Percentiles rank a stretch among this genome's conserved stretches.
These are phyloP conservation scores for Phytophthora fragariae DNA, from an alignment of 352 stramenopile species.

Conservation along the genomic window DNA sequence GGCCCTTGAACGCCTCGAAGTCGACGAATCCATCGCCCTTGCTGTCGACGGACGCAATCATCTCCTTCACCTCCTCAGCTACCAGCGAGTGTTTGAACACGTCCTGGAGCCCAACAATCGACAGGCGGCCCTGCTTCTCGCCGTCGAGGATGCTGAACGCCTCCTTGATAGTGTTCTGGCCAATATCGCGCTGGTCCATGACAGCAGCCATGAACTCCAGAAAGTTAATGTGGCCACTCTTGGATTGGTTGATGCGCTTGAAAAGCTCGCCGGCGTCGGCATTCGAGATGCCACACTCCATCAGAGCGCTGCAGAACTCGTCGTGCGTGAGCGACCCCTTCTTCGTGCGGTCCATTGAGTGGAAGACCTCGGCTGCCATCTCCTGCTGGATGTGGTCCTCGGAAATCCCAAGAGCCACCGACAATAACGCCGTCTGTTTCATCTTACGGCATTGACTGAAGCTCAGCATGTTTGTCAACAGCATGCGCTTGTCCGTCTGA, in stretches of 20 bases:
- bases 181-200: slow-evolving; percentile 90
- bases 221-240: slow-evolving; percentile 92
- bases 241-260: slow-evolving; percentile 80
- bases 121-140: slow-evolving; percentile 92
- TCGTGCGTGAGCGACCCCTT: slow-evolving; percentile 90
- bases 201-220: slow-evolving; percentile 96
- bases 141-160: slow-evolving; percentile 91
- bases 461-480: slow-evolving; percentile 82
- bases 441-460: slow-evolving; percentile 81
- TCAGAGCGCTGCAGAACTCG: slow-evolving; percentile 93
- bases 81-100: slow-evolving; percentile 92
- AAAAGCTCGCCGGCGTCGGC: slow-evolving; percentile 87
- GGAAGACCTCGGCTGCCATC: slow-evolving; percentile 85
- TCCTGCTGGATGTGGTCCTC: slow-evolving; percentile 80
- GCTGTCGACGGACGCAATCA: slow-evolving; percentile 89
- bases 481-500: slow-evolving; percentile 63
- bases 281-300: slow-evolving; percentile 84
- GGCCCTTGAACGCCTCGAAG: slow-evolving; percentile 91
- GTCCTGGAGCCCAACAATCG: slow-evolving; percentile 88
- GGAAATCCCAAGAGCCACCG: slow-evolving; percentile 73
- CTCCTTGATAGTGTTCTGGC: slow-evolving; percentile 93
- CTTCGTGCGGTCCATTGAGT: slow-evolving; percentile 88
- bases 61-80: slow-evolving; percentile 88
- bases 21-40: slow-evolving; percentile 86
- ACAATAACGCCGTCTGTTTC: slow-evolving; percentile 80